phyloP scores from a whole-genome alignment of 1,284 basidiomycete species.

The Coriolopsis trogii region DNA sequence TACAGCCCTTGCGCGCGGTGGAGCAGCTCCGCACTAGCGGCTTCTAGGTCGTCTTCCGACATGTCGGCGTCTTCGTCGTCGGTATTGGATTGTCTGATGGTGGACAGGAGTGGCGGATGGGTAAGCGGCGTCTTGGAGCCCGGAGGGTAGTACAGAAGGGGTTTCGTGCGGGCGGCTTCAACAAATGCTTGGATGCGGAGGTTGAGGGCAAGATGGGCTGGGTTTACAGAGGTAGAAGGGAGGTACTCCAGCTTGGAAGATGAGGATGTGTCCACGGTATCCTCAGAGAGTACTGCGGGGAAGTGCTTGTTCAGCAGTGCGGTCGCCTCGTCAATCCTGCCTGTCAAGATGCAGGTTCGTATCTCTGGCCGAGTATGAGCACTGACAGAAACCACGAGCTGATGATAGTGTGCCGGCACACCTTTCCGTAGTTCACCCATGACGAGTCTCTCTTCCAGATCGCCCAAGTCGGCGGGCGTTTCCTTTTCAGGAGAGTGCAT shows the following conservation, averaged over 20 bases:
- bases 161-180: conserved; percentile 76
- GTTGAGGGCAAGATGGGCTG: conserved; percentile 77
- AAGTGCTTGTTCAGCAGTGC: conserved; percentile 68
- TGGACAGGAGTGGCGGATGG: conserved; percentile 10
- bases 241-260: conserved; percentile 45
- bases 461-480: conserved; percentile 9
- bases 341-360: conserved; percentile 63
- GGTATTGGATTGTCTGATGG: neutral
- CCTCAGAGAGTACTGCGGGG: conserved; percentile 61
- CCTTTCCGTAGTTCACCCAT: conserved; percentile 60
- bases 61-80: conserved; percentile 20
- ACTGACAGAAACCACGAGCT: neutral
- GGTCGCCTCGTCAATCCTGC: conserved; percentile 71
- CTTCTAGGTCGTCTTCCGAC: conserved; percentile 32
- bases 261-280: conserved; percentile 11
- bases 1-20: conserved; percentile 65
- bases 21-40: conserved; percentile 43
- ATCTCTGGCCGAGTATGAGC: conserved; percentile 54
- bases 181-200: conserved; percentile 84
- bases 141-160: conserved; percentile 50
- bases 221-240: conserved; percentile 64
- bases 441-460: conserved; percentile 43
- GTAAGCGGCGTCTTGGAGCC: conserved; percentile 19
- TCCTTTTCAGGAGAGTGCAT: conserved; percentile 34
- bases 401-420: too few species aligned